Base-by-base conservation (phyloP, 768 basidiomycete species). In the Phylloporus rhodoxanthus region DNA sequence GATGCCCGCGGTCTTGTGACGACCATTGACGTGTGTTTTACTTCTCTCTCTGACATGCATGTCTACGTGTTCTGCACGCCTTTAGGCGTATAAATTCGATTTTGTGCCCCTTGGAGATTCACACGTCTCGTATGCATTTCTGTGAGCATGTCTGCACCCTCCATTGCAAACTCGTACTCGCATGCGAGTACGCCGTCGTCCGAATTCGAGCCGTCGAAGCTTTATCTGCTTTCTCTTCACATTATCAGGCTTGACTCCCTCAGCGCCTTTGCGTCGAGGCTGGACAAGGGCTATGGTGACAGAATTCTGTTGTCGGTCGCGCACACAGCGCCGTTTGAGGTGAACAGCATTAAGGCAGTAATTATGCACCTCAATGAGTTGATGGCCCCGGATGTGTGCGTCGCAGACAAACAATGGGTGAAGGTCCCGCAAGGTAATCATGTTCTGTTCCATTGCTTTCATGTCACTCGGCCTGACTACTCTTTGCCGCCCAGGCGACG, bases 221-320 rank as follows among this genome's bases (percentile, higher is more conserved):
- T 46, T n/a, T 68, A 55, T 44, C 52, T 68, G 2, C 57, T 68
- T n/a, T 25, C 54, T n/a, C 62, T 58, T 1, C 26, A 29, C 19
- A 53, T 60, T 3, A 33, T 65, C 32, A 43, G 53, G 1, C 8
- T 9, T 14, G n/a, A 8, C 14, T 50, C 46, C 9, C 51, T 68
- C 38, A 47, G 43, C 21, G 17, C 43, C 1, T 63, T 67, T 11
- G 40, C 52, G 2, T 53, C 54, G 7, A 58, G 49, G 34, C 57
- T 68, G 23, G 58, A 61, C 10, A 67, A 55, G 28, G 65, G 67
- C n/a, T 56, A 57, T 33, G 65, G 52, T 3, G 63, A 66, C 43
- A 62, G 52, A 36, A 46, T 68, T 11, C 26, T 67, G 8, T 46
- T 68, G 32, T 52, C 32, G 1, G 51, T 68, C 17, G 51, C 56